Conservation (phyloP, 495 filamentous ascomycete species). For the Trichoderma asperelloides region DNA sequence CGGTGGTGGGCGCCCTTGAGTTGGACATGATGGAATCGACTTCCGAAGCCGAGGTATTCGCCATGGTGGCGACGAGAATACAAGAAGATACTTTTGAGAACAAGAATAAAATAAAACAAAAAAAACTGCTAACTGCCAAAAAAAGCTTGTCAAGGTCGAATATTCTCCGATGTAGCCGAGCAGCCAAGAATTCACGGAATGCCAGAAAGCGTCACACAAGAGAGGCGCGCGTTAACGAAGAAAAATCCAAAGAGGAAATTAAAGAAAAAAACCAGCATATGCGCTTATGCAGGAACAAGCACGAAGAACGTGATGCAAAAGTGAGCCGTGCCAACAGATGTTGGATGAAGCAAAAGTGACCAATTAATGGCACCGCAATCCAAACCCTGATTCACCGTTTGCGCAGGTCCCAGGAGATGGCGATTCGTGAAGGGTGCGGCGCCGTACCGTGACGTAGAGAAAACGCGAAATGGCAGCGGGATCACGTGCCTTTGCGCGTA, state of each 20-base stretch:
- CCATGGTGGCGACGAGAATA: slow-evolving; percentile 16
- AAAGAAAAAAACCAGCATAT: neutral
- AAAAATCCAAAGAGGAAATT: neutral
- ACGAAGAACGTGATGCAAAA: neutral
- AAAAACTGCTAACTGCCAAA: too few relatives aligned
- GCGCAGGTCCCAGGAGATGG: neutral
- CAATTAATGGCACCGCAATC: neutral
- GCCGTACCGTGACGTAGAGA: neutral
- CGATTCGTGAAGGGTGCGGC: neutral
- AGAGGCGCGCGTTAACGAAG: neutral
- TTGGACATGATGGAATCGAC: slow-evolving; percentile 21
- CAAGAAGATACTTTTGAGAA: neutral
- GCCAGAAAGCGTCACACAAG: neutral
- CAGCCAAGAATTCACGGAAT: neutral
- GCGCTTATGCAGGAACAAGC: slow-evolving; percentile 2
- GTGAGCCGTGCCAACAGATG: neutral
- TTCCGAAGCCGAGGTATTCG: slow-evolving; percentile 22
- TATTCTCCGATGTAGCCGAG: neutral
- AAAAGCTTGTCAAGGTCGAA: too few relatives aligned
- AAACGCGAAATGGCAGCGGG: slow-evolving; percentile 24
- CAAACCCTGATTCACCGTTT: neutral
- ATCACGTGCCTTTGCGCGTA: slow-evolving; percentile 18
- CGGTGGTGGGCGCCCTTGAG: slow-evolving; percentile 30
- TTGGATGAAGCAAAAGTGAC: neutral
- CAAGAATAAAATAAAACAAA: neutral